These are phyloP conservation scores for Chondrostereum purpureum DNA, from an alignment of 1,284 basidiomycete species.

Conservation along the genomic window DNA sequence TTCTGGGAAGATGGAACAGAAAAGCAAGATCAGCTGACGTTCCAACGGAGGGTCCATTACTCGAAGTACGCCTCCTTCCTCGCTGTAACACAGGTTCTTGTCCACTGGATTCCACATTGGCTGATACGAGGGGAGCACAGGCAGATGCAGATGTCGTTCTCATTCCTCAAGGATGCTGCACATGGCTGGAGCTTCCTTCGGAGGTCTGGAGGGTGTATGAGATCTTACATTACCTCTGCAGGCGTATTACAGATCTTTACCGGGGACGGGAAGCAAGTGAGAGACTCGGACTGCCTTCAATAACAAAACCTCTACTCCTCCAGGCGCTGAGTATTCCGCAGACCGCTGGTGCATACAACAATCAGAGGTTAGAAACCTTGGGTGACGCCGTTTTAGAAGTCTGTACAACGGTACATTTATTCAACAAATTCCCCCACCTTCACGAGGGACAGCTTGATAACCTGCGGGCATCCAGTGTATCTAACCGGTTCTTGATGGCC, in stretches of 20 bases:
- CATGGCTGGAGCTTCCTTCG: conserved; percentile 41
- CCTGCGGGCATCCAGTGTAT: conserved; percentile 57
- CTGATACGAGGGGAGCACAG: conserved; percentile 15
- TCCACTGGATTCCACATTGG: conserved; percentile 24
- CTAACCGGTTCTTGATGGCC: conserved; percentile 61
- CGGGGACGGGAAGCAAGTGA: conserved; percentile 45
- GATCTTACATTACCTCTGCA: conserved; percentile 60
- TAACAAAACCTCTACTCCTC: conserved; percentile 49
- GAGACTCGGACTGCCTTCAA: conserved; percentile 52
- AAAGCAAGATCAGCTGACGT: conserved; percentile 36
- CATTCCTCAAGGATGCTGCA: conserved; percentile 48
- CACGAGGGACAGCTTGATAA: conserved; percentile 76
- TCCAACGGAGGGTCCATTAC: conserved; percentile 48
- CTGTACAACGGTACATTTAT: conserved; percentile 67
- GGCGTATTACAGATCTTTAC: conserved; percentile 57
- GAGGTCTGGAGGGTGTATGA: conserved; percentile 43
- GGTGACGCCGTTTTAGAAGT: conserved; percentile 80
- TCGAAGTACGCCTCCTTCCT: conserved; percentile 41
- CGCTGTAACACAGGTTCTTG: conserved; percentile 41
- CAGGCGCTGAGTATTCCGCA: conserved; percentile 72
- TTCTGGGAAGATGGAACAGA: conserved; percentile 43
- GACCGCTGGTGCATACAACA: conserved; percentile 57
- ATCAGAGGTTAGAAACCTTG: conserved; percentile 78
- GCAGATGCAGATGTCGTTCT: conserved; percentile 30
- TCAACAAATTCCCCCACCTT: conserved; percentile 64